Evolutionary conservation across 1,284 basidiomycete genomes (phyloP), one percentile per base, ranked within the genome.

Genomic region (Inonotus obliquus): DNA sequence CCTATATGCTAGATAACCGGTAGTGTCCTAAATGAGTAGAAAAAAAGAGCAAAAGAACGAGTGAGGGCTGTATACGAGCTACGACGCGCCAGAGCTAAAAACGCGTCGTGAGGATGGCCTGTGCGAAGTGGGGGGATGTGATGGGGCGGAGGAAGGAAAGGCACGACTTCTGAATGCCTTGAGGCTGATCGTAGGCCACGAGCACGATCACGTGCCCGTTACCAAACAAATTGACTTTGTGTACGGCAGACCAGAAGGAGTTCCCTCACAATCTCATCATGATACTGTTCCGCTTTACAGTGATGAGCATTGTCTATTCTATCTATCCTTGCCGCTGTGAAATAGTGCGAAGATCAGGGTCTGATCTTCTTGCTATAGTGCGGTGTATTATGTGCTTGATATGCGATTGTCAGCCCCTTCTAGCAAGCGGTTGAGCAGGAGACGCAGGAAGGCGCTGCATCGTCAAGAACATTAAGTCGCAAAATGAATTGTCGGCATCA

Each of bases 1-100:
- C 55, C 14, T 44, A 54, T 69, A 64, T 77, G 74, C 2, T 23
- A 49, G n/a, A 35, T 29, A 25, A 19, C 45, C 13, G 21, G 23
- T 38, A 49, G 47, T 37, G 44, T 32, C 37, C 38, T 29, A 52
- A 39, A 61, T 29, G 41, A 39, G 47, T 38, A 62, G 51, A 44
- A 62, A 47, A 37, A 32, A 62, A 29, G 32, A 58, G 44, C 7
- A 49, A 52, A 52, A 52, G 49, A 61, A 53, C 27, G 59, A 64
- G 44, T 21, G 59, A 59, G 38, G 23, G 39, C 27, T 32, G 29
- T 44, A n/a, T 54, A 29, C 14, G 19, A 19, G 19, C 21, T 35
- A 27, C 51, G 19, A 52, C 51, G 51, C 51, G 51, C 29, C 29
- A 25, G 29, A 2, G 56, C 47, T 35, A 59, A 17, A 49, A 53